Base-by-base conservation (phyloP, 176 grass and related monocot species). In the Triticum turgidum region DNA sequence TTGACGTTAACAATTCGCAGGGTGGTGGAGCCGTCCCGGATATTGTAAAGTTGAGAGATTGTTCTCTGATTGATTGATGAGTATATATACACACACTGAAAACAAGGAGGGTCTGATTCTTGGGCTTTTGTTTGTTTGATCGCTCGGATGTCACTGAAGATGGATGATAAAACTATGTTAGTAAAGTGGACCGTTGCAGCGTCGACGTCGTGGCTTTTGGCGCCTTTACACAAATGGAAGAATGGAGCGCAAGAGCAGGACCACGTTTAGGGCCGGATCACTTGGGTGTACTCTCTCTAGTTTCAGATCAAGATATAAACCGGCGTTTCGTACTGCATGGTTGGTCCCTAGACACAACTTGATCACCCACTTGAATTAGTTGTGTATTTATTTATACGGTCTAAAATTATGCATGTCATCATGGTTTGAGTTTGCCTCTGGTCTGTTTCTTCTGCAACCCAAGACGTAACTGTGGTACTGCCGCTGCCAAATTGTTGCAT, bases 191-290 rank as follows among this genome's bases (percentile, higher is more conserved):
- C 9, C 61, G 88, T 69, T 89, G 83, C 12, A 11, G 18, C 21
- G 83, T 89, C 78, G 3, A 24, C 49, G 61, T 86, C 88, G 45
- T 7, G 2, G 13, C 61, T 85, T 89, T 89, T 11, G 61, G 59
- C 44, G 2, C 12, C 77, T 85, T 85, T 85, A 44, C 77, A 68
- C 68, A 34, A 77, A 29, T 51, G 33, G 39, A 63, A 65, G 34
- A n/a, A 61, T 81, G 67, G 22, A 65, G 73, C 71, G 73, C 32
- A 27, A 37, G 69, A 47, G 75, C 15, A 79, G 33, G 30, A 79
- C 24, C 27, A 33, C 15, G 74, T 24, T 73, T 47, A 20, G 38
- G n/a, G 21, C 18, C 0, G 27, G 75, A 34, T 14, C 42, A 59
- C 54, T 59, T 59, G 17, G 54, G 8, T 59, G 54, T 59, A 59